Evolutionary conservation across 345 rosid genomes (phyloP), one percentile per base, ranked within the genome.

Genomic region (Aethionema arabicum): DNA sequence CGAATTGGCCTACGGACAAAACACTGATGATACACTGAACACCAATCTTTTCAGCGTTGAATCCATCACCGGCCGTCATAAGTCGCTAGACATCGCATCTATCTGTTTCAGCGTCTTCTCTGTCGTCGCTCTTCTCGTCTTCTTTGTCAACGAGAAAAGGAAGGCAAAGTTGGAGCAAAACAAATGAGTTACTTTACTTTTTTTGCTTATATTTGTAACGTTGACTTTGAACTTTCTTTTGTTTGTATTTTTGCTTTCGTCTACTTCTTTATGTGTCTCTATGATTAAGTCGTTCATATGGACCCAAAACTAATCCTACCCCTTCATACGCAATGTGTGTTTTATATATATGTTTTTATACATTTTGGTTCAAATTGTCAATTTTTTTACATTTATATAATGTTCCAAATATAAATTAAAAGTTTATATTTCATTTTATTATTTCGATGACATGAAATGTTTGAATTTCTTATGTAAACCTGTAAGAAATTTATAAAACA

Each of bases 1-100:
- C 46, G 72, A 73, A 63, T 64, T 70, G 46, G 78, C 61, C 27
- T 70, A n/a, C 56, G 80, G 83, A 50, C 80, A 76, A 14, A 73
- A 64, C 63, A 73, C 69, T 7, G 13, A 76, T 41, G 70, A 13
- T 2, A 29, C 38, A 6, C 72, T 76, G 56, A 21, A 5, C 4
- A 9, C 5, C 7, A 60, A 52, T 53, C 59, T 71, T 33, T 74
- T 72, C 67, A 65, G 52, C 31, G 72, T 78, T 51, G 67, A 67
- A 4, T 74, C 69, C 9, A 68, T 74, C 52, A 68, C 52, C 51
- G 82, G 79, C 11, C 76, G 60, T 29, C 74, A 78, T 40, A 1
- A 11, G 69, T 71, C 76, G 5, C 51, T 74, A 13, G 82, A 78
- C 21, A 68, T 74, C 63, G 72, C 72, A 0, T 74, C 77, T 8